Conservation (phyloP, 371 early-diverging fungal species). For the Syncephalastrum sp. region DNA sequence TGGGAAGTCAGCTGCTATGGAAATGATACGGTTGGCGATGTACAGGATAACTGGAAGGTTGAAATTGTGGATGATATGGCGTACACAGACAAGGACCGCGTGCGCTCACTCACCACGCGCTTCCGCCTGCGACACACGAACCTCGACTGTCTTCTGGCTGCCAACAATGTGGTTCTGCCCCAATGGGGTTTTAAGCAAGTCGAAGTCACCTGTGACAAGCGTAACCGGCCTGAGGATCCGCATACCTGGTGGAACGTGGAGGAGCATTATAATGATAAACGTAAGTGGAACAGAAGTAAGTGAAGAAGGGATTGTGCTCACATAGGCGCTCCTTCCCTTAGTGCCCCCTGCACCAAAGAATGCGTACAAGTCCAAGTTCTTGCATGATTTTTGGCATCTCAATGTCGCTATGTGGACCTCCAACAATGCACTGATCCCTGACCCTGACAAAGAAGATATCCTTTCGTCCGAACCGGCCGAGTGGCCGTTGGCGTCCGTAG, state of each 20-base stretch:
- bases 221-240: slow-evolving; percentile 50
- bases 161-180: slow-evolving; percentile 80
- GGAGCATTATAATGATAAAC: slow-evolving; percentile 71
- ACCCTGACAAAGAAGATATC: slow-evolving; percentile 91
- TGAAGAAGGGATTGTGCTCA: background rate
- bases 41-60: slow-evolving; percentile 88
- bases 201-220: slow-evolving; percentile 87
- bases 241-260: slow-evolving; percentile 96
- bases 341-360: slow-evolving; percentile 62
- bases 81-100: slow-evolving; percentile 21
- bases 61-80: slow-evolving; percentile 74
- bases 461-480: slow-evolving; percentile 89
- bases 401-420: slow-evolving; percentile 97
- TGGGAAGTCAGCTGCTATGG: slow-evolving; percentile 89
- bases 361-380: slow-evolving; percentile 73
- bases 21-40: slow-evolving; percentile 64
- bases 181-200: slow-evolving; percentile 98
- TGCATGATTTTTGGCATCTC: slow-evolving; percentile 86
- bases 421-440: slow-evolving; percentile 97
- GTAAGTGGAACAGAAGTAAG: slow-evolving; percentile 18
- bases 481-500: slow-evolving; percentile 93
- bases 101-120: slow-evolving; percentile 79
- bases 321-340: slow-evolving; percentile 7
- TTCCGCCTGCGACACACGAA: slow-evolving; percentile 83
- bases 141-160: slow-evolving; percentile 78